Evolutionary conservation across 768 basidiomycete genomes (phyloP).

Genomic region (Panaeolus cyanescens): DNA sequence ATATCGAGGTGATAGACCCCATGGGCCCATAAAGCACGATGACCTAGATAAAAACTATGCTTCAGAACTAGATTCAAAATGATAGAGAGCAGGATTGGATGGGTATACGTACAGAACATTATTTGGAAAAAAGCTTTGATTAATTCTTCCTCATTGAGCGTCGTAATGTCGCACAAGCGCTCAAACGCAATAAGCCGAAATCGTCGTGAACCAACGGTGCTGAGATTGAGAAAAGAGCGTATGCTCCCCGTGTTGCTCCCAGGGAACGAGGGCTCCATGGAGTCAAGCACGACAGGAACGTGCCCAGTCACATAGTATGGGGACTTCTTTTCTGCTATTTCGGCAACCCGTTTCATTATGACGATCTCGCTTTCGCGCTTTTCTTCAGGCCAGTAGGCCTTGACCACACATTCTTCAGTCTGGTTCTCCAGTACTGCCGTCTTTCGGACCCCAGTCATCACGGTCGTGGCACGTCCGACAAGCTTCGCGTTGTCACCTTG

Average conservation of each 20-base stretch:
- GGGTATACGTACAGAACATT: constrained; percentile 1
- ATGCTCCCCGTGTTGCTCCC: neutral
- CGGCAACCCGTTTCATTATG: constrained; percentile 7
- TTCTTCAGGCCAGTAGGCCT: constrained; percentile 16
- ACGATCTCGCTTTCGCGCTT: constrained; percentile 3
- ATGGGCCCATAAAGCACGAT: constrained; percentile 24
- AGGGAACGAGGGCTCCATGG: constrained; percentile 1
- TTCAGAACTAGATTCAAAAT: neutral
- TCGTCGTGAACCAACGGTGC: neutral
- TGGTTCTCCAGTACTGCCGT: neutral
- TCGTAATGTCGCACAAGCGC: constrained; percentile 3
- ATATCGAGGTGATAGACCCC: constrained; percentile 30
- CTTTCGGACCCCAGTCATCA: constrained; percentile 5
- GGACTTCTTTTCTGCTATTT: constrained; percentile 1
- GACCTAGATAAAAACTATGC: constrained; percentile 17
- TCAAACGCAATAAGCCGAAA: constrained; percentile 9
- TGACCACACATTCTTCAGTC: constrained; percentile 6
- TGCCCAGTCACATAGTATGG: constrained; percentile 5
- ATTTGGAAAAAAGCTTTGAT: constrained; percentile 1
- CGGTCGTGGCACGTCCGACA: constrained; percentile 1
- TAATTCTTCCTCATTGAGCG: neutral
- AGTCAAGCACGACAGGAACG: constrained; percentile 9
- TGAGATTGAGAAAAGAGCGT: neutral
- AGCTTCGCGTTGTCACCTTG: neutral
- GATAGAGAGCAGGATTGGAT: no score